A percentile compares a stretch with the other conserved stretches of the same genome.
Conservation (phyloP, 2,329 filamentous ascomycete genomes). For the Fusarium hainanense region DNA sequence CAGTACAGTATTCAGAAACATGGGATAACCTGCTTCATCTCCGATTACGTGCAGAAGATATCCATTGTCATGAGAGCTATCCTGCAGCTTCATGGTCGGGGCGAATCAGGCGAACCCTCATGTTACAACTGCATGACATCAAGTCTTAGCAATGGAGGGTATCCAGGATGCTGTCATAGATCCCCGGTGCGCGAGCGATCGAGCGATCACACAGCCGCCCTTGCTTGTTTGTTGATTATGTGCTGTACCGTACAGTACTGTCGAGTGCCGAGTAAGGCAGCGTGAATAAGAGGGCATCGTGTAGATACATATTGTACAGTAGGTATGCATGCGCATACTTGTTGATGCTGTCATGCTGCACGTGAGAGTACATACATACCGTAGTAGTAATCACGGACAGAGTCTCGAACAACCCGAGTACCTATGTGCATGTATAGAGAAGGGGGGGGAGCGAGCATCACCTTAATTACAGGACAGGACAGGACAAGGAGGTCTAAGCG, state of each 20-base stretch:
- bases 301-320: not conserved
- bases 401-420: constrained; percentile 3
- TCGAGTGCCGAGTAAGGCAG: not conserved
- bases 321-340: not conserved
- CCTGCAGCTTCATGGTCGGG: not conserved
- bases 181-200: constrained; percentile 2
- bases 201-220: constrained; percentile 2
- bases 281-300: not conserved
- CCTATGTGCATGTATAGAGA: not conserved
- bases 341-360: constrained; percentile 12
- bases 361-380: constrained; percentile 12
- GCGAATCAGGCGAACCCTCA: not conserved
- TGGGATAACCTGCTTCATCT: not conserved
- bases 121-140: constrained; percentile 11
- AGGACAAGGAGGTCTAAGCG: constrained; percentile 31
- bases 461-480: constrained; percentile 23
- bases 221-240: not conserved
- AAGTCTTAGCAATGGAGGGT: constrained; percentile 12
- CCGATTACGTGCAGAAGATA: not conserved
- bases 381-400: not conserved
- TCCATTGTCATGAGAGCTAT: constrained; percentile 2
- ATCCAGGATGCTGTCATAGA: constrained; percentile 7
- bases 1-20: not conserved
- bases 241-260: not conserved
- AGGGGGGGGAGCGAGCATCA: constrained; percentile 13